Evolutionary conservation across 208 protist species (phyloP).

Genomic region (Phytomonas sp.): DNA sequence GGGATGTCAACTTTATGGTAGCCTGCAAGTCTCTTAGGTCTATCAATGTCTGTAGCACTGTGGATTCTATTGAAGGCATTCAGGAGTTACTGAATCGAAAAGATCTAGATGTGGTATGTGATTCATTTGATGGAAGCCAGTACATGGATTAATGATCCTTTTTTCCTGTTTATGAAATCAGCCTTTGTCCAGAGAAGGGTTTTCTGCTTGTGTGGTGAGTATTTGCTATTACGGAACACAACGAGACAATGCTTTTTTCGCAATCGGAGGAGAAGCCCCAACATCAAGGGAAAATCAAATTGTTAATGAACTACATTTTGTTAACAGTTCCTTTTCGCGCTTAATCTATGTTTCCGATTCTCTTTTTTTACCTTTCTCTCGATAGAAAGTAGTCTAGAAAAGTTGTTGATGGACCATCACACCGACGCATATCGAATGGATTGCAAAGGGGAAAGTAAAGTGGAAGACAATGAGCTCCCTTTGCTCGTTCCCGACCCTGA

Average conservation of each 20-base stretch:
- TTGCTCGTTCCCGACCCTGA: not conserved
- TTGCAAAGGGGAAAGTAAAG: not conserved
- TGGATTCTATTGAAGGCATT: conserved; percentile 32
- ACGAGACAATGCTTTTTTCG: not conserved
- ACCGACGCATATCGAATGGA: not conserved
- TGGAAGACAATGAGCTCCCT: not conserved
- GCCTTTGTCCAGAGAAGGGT: not conserved
- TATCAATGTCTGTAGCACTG: conserved; percentile 57
- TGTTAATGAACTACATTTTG: not conserved
- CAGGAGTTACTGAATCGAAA: conserved; percentile 34
- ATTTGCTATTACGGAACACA: not conserved
- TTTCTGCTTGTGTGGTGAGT: not conserved
- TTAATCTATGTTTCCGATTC: not conserved
- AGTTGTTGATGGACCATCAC: not conserved
- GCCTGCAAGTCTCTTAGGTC: conserved; percentile 43
- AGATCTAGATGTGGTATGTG: conserved; percentile 54
- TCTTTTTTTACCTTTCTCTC: not conserved
- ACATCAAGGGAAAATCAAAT: not conserved
- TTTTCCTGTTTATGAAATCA: not conserved
- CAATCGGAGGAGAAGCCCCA: not conserved
- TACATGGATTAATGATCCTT: conserved; percentile 21
- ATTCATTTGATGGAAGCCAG: conserved; percentile 46
- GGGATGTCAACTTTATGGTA: conserved; percentile 46
- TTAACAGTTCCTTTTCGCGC: not conserved
- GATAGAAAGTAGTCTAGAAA: not conserved